phyloP scores from a whole-genome alignment of 768 basidiomycete genomes.

The Xerocomus brunneocitrinus region DNA sequence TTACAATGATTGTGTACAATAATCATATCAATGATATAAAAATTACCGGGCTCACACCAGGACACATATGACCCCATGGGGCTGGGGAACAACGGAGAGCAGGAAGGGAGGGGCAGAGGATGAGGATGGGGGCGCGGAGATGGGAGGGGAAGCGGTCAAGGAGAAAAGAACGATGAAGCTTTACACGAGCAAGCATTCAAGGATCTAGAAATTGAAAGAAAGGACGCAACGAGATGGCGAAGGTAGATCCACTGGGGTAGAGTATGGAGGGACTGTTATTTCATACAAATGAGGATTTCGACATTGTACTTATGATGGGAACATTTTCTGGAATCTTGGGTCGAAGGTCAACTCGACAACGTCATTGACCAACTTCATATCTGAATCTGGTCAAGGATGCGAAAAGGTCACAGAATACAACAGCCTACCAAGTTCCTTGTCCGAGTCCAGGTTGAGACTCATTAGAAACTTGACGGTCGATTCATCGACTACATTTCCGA shows the following conservation, averaged over 20 bases:
- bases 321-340: slow-evolving; percentile 49
- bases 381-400: slow-evolving; percentile 30
- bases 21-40: too few species aligned
- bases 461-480: slow-evolving; percentile 53
- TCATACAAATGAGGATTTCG: too few species aligned
- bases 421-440: slow-evolving; percentile 52
- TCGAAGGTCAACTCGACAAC: slow-evolving; percentile 59
- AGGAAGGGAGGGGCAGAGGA: slow-evolving; percentile 28
- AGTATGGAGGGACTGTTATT: background rate
- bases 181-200: slow-evolving; percentile 64
- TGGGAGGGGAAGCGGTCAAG: slow-evolving; percentile 33
- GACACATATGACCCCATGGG: too few species aligned
- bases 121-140: slow-evolving; percentile 30
- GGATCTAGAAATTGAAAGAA: slow-evolving; percentile 77
- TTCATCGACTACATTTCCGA: slow-evolving; percentile 55
- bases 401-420: background rate
- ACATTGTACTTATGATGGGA: slow-evolving; percentile 25
- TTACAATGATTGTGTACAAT: too few species aligned
- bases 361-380: slow-evolving; percentile 59
- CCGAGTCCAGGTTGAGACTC: slow-evolving; percentile 50
- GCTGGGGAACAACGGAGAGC: too few species aligned
- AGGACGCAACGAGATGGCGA: slow-evolving; percentile 85
- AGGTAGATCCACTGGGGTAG: slow-evolving; percentile 40
- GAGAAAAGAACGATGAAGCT: slow-evolving; percentile 35
- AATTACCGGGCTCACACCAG: too few species aligned